phyloP scores from a whole-genome alignment of 2,329 filamentous ascomycete species.

The Aspergillus neoniger region DNA sequence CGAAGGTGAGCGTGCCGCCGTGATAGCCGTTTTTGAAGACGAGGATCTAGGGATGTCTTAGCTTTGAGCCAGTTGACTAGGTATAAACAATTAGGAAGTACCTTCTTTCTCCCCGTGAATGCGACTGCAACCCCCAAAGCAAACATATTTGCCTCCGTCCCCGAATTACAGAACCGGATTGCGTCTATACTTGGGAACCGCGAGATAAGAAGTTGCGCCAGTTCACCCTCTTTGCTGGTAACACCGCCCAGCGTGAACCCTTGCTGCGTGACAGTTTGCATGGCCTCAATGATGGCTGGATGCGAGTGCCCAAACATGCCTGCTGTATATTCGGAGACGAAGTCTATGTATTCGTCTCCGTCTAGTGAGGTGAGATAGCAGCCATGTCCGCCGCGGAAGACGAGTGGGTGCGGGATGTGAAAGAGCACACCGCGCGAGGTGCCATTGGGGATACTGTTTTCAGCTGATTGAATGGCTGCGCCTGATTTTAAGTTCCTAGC shows the following conservation, averaged over 20 bases:
- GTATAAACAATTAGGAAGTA: neutral
- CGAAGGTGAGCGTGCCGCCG: conserved; percentile 56
- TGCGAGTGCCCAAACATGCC: conserved; percentile 68
- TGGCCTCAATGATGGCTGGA: conserved; percentile 53
- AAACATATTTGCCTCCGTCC: conserved; percentile 66
- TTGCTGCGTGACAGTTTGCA: conserved; percentile 48
- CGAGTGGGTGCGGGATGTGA: conserved; percentile 37
- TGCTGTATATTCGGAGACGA: conserved; percentile 65
- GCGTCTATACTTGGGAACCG: conserved; percentile 57
- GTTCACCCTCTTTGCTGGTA: conserved; percentile 53
- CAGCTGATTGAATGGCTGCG: neutral
- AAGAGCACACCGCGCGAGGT: conserved; percentile 28
- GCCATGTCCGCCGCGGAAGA: conserved; percentile 30
- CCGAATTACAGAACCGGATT: conserved; percentile 65
- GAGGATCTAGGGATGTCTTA: conserved; percentile 35
- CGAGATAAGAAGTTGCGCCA: conserved; percentile 55
- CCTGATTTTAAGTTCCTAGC: neutral
- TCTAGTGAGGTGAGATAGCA: conserved; percentile 36
- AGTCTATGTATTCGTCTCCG: conserved; percentile 54
- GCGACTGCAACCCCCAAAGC: conserved; percentile 58
- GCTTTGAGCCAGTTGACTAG: neutral
- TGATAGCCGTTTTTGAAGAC: conserved; percentile 58
- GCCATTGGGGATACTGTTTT: conserved; percentile 19
- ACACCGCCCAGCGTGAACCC: conserved; percentile 60
- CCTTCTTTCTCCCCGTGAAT: conserved; percentile 49